phyloP scores from a whole-genome alignment of 2,329 filamentous ascomycete genomes.

The Aspergillus pseudoglaucus region DNA sequence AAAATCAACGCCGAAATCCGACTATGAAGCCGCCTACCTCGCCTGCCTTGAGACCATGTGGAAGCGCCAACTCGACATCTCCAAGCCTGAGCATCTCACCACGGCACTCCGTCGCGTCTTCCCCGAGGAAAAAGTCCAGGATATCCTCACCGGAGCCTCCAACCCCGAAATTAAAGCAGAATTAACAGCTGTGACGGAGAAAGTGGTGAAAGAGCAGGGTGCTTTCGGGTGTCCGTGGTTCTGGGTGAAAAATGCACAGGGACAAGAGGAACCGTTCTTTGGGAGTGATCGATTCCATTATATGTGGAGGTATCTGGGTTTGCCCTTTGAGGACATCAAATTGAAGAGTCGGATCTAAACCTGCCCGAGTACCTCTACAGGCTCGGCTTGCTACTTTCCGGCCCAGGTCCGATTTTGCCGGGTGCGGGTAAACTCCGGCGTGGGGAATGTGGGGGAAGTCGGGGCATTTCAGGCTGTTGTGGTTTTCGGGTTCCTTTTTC shows the following conservation, averaged over 20 bases:
- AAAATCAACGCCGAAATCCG: slow-evolving; percentile 42
- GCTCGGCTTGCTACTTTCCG: too few species aligned
- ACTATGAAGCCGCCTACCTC: slow-evolving; percentile 50
- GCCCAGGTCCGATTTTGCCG: too few species aligned
- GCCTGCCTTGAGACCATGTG: slow-evolving; percentile 58
- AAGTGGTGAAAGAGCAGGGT: slow-evolving; percentile 53
- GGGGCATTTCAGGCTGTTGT: too few species aligned
- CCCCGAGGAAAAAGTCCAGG: slow-evolving; percentile 42
- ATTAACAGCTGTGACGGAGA: slow-evolving; percentile 55
- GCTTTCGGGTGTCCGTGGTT: slow-evolving; percentile 76
- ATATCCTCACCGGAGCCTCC: slow-evolving; percentile 49
- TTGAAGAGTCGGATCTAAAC: slow-evolving; percentile 9
- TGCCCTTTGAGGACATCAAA: slow-evolving; percentile 36
- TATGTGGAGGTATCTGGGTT: slow-evolving; percentile 59
- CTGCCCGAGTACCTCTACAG: background rate
- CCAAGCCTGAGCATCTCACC: slow-evolving; percentile 50
- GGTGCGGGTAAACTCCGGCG: too few species aligned
- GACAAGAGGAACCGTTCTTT: slow-evolving; percentile 63
- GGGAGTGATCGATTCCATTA: slow-evolving; percentile 63
- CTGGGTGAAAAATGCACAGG: slow-evolving; percentile 51
- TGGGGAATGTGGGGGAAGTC: too few species aligned
- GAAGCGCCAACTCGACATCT: slow-evolving; percentile 54
- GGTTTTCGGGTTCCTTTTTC: too few species aligned
- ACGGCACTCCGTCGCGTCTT: slow-evolving; percentile 27
- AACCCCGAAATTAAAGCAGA: slow-evolving; percentile 47